Conservation (phyloP, 1,139 yeast genomes). For the Saccharomyces hybrid region DNA sequence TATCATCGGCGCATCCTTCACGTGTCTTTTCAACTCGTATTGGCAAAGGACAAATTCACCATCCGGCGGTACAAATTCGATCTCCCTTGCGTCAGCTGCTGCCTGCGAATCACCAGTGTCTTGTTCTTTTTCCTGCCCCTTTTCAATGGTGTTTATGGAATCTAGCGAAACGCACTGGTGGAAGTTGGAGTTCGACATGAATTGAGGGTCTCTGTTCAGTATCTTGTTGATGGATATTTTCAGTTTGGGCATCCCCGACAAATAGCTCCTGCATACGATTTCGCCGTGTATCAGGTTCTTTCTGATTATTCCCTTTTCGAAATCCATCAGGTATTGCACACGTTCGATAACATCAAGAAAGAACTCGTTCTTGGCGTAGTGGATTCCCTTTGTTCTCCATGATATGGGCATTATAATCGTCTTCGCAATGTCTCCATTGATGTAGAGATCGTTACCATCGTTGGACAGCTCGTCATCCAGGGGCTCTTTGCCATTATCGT, state of each 20-base stretch:
- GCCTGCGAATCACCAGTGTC: not conserved
- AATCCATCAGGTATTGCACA: slow-evolving; percentile 56
- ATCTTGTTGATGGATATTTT: slow-evolving; percentile 59
- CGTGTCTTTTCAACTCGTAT: slow-evolving; percentile 34
- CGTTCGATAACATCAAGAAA: slow-evolving; percentile 66
- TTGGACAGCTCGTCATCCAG: slow-evolving; percentile 19
- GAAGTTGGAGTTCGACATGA: slow-evolving; percentile 47
- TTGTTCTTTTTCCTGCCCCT: slow-evolving; percentile 5
- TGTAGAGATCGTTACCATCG: slow-evolving; percentile 24
- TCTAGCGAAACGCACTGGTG: slow-evolving; percentile 72
- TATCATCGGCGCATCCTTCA: slow-evolving; percentile 37
- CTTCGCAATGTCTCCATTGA: slow-evolving; percentile 61
- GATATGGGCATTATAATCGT: slow-evolving; percentile 67
- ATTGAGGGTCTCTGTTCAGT: slow-evolving; percentile 40
- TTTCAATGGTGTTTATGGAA: slow-evolving; percentile 35
- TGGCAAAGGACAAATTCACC: slow-evolving; percentile 60
- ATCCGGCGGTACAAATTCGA: slow-evolving; percentile 73
- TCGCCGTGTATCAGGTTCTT: slow-evolving; percentile 60
- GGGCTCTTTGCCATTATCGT: not conserved
- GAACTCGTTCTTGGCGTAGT: too few species aligned
- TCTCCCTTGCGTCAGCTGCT: slow-evolving; percentile 39
- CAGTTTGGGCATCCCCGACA: slow-evolving; percentile 73
- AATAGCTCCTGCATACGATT: slow-evolving; percentile 55
- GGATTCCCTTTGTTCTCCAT: slow-evolving; percentile 80
- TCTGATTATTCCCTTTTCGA: slow-evolving; percentile 47